Conservation (phyloP, 2,329 filamentous ascomycete species). For the Scedosporium apiospermum region DNA sequence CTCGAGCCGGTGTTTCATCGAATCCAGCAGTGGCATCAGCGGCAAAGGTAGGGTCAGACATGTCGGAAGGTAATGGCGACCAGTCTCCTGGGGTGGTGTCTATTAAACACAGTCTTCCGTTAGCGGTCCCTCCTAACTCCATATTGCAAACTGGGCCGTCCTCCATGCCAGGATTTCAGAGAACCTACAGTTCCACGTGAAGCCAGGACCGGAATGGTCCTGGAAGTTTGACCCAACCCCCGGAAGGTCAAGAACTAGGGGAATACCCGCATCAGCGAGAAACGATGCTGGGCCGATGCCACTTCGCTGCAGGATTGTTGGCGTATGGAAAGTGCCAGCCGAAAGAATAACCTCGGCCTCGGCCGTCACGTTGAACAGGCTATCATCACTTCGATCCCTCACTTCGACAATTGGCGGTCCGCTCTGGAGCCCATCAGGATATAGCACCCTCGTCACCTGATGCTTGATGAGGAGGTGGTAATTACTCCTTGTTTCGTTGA, state of each 20-base stretch:
- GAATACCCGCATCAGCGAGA: constrained; percentile 30
- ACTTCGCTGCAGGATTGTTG: constrained; percentile 39
- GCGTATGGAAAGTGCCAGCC: constrained; percentile 38
- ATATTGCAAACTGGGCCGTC: not conserved
- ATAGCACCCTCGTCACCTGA: constrained; percentile 16
- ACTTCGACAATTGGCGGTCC: constrained; percentile 12
- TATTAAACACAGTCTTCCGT: not conserved
- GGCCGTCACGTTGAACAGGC: constrained; percentile 4
- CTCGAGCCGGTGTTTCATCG: constrained; percentile 19
- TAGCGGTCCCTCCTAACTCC: not conserved
- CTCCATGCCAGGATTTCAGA: no score
- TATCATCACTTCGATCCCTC: constrained; percentile 9
- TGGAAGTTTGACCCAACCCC: constrained; percentile 50
- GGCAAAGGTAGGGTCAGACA: constrained; percentile 1
- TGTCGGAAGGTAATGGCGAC: not conserved
- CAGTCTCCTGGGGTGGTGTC: not conserved
- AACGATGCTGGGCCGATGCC: constrained; percentile 32
- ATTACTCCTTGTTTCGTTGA: constrained; percentile 13
- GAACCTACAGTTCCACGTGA: constrained; percentile 10
- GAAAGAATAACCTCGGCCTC: constrained; percentile 34
- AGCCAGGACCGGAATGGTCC: constrained; percentile 35
- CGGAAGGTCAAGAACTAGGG: constrained; percentile 34
- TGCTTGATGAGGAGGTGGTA: constrained; percentile 17
- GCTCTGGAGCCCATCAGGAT: constrained; percentile 8
- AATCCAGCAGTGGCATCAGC: constrained; percentile 19